Conservation (phyloP, 495 filamentous ascomycete genomes). For the Podospora comata region DNA sequence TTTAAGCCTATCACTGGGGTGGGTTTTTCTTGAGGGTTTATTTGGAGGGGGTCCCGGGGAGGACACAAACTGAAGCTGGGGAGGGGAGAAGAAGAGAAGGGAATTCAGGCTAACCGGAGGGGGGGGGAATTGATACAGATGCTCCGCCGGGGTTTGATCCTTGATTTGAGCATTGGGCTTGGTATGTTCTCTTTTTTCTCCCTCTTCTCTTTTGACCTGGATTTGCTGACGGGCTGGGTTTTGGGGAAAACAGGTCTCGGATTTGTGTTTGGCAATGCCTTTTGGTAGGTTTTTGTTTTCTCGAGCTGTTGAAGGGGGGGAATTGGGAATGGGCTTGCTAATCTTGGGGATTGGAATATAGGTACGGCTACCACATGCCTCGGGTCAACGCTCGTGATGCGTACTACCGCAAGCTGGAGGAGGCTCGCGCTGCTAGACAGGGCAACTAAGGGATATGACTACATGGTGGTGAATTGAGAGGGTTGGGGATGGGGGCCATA, state of each 20-base stretch:
- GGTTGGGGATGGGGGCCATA: not conserved
- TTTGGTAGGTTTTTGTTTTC: slow-evolving; percentile 40
- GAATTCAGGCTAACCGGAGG: slow-evolving; percentile 19
- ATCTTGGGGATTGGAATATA: slow-evolving; percentile 25
- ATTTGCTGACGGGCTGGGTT: not conserved
- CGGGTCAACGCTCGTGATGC: slow-evolving; percentile 48
- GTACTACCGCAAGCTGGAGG: slow-evolving; percentile 49
- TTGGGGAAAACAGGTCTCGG: slow-evolving; percentile 36
- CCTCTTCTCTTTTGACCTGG: not conserved
- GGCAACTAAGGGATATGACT: slow-evolving; percentile 15
- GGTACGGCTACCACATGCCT: slow-evolving; percentile 54
- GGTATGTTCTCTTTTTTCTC: slow-evolving; percentile 31
- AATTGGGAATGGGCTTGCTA: not conserved
- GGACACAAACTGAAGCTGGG: not conserved
- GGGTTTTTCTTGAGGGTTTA: slow-evolving; percentile 19
- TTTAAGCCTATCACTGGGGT: slow-evolving; percentile 38
- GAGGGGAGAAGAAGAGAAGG: not conserved
- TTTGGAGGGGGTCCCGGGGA: not conserved
- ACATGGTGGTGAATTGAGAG: not conserved
- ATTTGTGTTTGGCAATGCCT: slow-evolving; percentile 42
- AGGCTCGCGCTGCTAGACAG: slow-evolving; percentile 40
- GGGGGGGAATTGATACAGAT: slow-evolving; percentile 35
- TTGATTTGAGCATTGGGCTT: slow-evolving; percentile 43
- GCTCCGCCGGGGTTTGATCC: slow-evolving; percentile 49
- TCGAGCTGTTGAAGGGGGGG: not conserved